These are phyloP conservation scores for Trichoderma pleuroti DNA, from an alignment of 2,329 filamentous ascomycete genomes.

Conservation along the genomic window DNA sequence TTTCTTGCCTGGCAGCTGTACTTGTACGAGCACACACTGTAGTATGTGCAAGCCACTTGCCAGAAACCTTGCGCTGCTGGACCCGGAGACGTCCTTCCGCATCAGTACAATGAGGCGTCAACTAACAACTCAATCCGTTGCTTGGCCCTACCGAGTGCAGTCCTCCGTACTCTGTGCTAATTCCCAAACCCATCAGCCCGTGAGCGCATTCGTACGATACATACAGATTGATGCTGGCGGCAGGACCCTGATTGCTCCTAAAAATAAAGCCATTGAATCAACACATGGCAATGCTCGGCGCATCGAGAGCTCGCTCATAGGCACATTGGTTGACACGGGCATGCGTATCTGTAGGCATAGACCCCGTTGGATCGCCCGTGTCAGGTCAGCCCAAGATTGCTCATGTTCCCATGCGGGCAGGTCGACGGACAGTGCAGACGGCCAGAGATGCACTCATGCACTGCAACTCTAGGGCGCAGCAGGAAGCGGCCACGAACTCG, in stretches of 20 bases:
- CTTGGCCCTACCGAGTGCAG: not conserved
- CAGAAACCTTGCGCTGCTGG: not conserved
- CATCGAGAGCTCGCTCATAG: not conserved
- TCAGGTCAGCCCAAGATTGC: not conserved
- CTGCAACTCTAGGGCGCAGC: slow-evolving; percentile 2
- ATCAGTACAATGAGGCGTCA: not conserved
- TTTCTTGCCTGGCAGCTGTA: not conserved
- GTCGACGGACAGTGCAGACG: not conserved
- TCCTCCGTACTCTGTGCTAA: not conserved
- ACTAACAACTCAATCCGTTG: not conserved
- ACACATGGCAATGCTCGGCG: not conserved
- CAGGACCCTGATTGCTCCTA: slow-evolving; percentile 3
- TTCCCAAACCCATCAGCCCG: not conserved
- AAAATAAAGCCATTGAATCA: not conserved
- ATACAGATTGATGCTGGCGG: not conserved
- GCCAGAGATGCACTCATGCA: not conserved
- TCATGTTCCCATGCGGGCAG: not conserved
- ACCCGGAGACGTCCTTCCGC: slow-evolving; percentile 5
- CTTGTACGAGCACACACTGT: not conserved
- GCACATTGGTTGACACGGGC: not conserved
- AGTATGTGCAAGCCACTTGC: not conserved
- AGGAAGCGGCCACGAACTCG: slow-evolving; percentile 12
- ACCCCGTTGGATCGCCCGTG: not conserved
- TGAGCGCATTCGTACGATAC: not conserved
- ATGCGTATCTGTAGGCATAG: not conserved